Percentiles rank a stretch among this genome's conserved stretches.
Conservation (phyloP, 768 basidiomycete species). For the Xerocomus potaroensis region DNA sequence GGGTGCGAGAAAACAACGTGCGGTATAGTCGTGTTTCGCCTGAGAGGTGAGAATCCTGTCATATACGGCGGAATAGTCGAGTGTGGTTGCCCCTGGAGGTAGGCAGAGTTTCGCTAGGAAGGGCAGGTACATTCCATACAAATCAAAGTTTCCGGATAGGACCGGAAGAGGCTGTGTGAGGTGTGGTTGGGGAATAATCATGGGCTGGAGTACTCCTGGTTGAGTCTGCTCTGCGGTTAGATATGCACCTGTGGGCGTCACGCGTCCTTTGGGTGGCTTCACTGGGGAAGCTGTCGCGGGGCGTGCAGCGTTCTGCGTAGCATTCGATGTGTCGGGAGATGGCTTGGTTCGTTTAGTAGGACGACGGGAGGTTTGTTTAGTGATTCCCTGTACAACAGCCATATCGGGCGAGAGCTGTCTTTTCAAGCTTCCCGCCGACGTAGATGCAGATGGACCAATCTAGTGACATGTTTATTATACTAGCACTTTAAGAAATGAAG, state of each 20-base stretch:
- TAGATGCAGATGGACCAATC: slow-evolving; percentile 12
- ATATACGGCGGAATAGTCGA: slow-evolving; percentile 30
- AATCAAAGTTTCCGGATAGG: slow-evolving; percentile 36
- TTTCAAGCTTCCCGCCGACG: slow-evolving; percentile 20
- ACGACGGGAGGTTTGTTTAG: slow-evolving; percentile 9
- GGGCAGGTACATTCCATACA: slow-evolving; percentile 38
- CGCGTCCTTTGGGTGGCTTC: slow-evolving; percentile 8
- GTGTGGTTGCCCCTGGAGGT: slow-evolving; percentile 23
- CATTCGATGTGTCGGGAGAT: slow-evolving; percentile 9
- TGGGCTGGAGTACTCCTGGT: slow-evolving; percentile 6
- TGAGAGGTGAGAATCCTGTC: slow-evolving; percentile 36
- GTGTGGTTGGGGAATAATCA: slow-evolving; percentile 3
- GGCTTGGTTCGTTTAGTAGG: slow-evolving; percentile 17
- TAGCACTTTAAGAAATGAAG: not conserved
- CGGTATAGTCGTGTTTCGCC: slow-evolving; percentile 36
- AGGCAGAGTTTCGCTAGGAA: slow-evolving; percentile 33
- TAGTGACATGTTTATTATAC: not conserved
- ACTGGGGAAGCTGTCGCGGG: slow-evolving; percentile 3
- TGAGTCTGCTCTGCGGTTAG: not conserved
- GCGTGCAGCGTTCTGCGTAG: slow-evolving; percentile 6
- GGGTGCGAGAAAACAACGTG: slow-evolving; percentile 25
- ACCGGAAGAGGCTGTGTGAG: slow-evolving; percentile 6
- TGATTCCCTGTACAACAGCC: not conserved
- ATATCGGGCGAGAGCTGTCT: slow-evolving; percentile 19
- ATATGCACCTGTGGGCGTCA: not conserved